Conservation (phyloP, 345 rosid genomes). For the Turnera subulata region DNA sequence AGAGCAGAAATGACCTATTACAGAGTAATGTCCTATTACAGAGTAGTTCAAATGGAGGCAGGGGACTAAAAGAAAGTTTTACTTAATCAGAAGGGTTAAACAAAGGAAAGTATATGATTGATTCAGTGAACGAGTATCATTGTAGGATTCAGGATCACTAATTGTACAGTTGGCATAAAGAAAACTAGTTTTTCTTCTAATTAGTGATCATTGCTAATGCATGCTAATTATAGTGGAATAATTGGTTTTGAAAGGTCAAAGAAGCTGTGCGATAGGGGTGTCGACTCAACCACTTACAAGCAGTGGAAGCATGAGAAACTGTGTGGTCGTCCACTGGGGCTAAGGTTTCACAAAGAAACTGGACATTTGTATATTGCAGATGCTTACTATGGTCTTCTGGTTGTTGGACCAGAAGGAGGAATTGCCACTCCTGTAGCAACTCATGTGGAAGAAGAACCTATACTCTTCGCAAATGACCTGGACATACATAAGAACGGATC, state of each 20-base stretch:
- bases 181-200: no score
- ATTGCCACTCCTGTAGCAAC: conserved; percentile 70
- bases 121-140: no score
- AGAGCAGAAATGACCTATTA: no score
- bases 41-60: no score
- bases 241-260: conserved; percentile 58
- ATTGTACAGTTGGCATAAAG: no score
- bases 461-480: conserved; percentile 91
- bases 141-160: background rate
- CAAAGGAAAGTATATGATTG: no score
- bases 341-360: conserved; percentile 58
- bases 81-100: no score
- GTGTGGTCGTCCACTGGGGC: conserved; percentile 87
- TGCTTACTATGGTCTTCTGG: conserved; percentile 80
- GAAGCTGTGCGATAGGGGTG: conserved; percentile 65
- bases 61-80: no score
- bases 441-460: conserved; percentile 55
- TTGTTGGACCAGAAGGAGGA: conserved; percentile 86
- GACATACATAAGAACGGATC: conserved; percentile 86
- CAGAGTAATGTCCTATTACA: no score
- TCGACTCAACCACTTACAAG: conserved; percentile 76
- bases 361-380: conserved; percentile 86
- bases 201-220: no score
- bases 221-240: no score
- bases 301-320: conserved; percentile 89